Evolutionary conservation across 192 early-diverging fungal species (phyloP).

Genomic region (Chytriomyces hyalinus): DNA sequence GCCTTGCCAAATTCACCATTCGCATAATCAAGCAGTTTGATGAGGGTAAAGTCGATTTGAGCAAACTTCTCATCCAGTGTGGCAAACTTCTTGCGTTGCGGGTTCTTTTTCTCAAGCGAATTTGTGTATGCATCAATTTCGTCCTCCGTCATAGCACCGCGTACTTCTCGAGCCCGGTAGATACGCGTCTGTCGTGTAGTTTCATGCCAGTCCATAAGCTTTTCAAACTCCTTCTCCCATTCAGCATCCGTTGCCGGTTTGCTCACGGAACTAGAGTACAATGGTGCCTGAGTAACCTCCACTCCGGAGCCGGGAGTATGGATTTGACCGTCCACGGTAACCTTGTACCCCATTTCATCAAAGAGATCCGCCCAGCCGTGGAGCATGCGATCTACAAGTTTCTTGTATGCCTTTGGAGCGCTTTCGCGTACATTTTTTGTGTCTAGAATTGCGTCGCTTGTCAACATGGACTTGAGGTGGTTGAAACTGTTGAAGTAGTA

Average conservation of each 20-base stretch:
- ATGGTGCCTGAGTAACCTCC: background rate
- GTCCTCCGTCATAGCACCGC: constrained; percentile 4
- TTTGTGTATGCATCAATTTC: constrained; percentile 30
- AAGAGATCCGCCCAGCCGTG: constrained; percentile 30
- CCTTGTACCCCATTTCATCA: constrained; percentile 28
- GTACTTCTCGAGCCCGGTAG: background rate
- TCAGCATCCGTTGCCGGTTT: background rate
- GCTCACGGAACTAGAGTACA: background rate
- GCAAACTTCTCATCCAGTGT: background rate
- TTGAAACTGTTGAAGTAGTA: constrained; percentile 29
- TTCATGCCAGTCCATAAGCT: constrained; percentile 8
- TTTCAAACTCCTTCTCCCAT: constrained; percentile 2
- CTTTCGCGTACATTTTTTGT: constrained; percentile 17
- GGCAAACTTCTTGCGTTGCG: constrained; percentile 6
- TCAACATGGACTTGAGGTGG: constrained; percentile 26
- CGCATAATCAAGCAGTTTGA: constrained; percentile 7
- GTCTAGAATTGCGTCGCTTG: constrained; percentile 6
- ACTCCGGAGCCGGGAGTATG: constrained; percentile 4
- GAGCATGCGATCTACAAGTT: constrained; percentile 10
- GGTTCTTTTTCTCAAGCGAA: constrained; percentile 22
- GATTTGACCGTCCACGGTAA: constrained; percentile 19
- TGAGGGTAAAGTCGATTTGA: background rate
- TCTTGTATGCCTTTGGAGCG: constrained; percentile 22
- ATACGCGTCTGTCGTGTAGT: background rate
- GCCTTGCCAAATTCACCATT: constrained; percentile 16